These are phyloP conservation scores for Neohortaea acidophila DNA, from an alignment of 495 filamentous ascomycete genomes.

Conservation along the genomic window DNA sequence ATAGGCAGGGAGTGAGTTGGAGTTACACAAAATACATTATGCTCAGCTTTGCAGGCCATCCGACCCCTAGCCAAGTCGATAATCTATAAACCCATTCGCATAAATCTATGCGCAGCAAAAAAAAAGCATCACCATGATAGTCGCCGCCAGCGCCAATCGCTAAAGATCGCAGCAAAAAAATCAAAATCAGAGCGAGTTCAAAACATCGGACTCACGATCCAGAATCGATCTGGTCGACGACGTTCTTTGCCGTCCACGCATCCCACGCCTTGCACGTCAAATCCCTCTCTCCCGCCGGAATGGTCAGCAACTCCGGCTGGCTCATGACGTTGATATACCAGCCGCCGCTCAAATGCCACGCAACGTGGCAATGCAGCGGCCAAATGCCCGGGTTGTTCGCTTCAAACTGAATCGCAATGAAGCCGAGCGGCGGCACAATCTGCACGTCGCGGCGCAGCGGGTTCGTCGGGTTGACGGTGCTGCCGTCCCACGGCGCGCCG, in stretches of 20 bases:
- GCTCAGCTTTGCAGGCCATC: no score
- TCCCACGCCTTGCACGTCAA: constrained; percentile 15
- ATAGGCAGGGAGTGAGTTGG: no score
- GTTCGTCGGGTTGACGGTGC: constrained; percentile 14
- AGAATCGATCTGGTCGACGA: constrained; percentile 19
- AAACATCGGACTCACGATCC: constrained; percentile 15
- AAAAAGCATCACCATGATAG: no score
- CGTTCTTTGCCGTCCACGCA: constrained; percentile 2
- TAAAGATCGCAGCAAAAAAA: no score
- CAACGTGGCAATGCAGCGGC: constrained; percentile 20
- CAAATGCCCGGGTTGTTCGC: constrained; percentile 18
- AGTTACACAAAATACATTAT: no score
- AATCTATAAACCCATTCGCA: no score
- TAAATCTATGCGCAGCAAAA: no score
- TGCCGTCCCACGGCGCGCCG: constrained; percentile 12
- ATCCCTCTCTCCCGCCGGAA: constrained; percentile 6
- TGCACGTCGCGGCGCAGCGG: constrained; percentile 15
- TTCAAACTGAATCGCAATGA: constrained; percentile 16
- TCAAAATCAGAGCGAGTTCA: no score
- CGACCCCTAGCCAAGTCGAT: no score
- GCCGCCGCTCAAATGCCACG: constrained; percentile 18
- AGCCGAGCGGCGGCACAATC: constrained; percentile 13
- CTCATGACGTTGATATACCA: constrained; percentile 13
- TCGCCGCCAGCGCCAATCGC: no score
- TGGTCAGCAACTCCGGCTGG: constrained; percentile 1